Evolutionary conservation across 2,329 filamentous ascomycete species (phyloP).

Genomic region (Cytospora piceae): DNA sequence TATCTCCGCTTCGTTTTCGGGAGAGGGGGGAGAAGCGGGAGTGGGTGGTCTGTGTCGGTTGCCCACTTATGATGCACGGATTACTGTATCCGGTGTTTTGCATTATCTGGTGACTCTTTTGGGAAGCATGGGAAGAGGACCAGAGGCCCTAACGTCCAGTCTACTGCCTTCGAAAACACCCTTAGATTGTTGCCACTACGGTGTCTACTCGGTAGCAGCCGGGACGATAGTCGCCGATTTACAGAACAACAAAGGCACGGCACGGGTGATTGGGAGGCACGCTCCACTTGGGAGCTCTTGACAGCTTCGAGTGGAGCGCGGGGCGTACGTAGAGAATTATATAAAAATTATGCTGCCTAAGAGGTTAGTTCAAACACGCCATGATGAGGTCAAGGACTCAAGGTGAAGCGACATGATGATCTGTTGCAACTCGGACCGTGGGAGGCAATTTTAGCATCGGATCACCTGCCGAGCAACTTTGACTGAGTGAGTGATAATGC

Average conservation of each 20-base stretch:
- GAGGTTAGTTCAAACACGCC: background rate
- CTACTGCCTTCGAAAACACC: background rate
- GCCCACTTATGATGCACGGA: background rate
- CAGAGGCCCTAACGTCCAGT: no score
- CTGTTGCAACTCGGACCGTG: background rate
- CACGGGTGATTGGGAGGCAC: background rate
- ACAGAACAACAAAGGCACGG: background rate
- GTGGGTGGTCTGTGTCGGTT: background rate
- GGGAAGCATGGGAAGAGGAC: background rate
- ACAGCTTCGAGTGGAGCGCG: no score
- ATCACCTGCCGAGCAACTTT: no score
- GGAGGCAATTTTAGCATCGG: background rate
- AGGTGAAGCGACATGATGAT: conserved; percentile 21
- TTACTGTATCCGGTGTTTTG: background rate
- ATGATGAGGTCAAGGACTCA: conserved; percentile 12
- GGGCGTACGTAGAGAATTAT: no score
- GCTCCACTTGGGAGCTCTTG: no score
- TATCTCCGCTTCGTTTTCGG: background rate
- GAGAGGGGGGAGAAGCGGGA: no score
- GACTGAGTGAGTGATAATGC: no score
- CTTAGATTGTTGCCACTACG: background rate
- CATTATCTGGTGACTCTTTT: background rate
- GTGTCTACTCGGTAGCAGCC: background rate
- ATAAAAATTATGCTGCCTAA: background rate
- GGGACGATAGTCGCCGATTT: background rate